Evolutionary conservation across 2,329 filamentous ascomycete genomes (phyloP), one percentile per base, ranked within the genome.

Genomic region (Cytospora schulzeri): DNA sequence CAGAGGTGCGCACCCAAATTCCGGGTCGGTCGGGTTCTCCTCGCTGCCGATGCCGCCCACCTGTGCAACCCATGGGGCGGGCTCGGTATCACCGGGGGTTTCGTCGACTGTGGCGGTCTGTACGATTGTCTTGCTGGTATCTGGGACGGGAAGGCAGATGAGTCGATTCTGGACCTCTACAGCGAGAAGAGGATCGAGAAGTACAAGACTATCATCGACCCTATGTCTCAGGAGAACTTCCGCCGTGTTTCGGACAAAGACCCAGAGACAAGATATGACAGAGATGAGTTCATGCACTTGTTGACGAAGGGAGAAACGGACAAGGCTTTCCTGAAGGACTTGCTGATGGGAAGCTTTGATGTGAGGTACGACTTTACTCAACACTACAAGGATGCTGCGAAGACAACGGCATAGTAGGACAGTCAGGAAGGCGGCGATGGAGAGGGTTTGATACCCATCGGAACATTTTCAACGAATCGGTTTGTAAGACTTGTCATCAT

Each of bases 31-130:
- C 80, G 83, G 8, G 75, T 88, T 48, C 64, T 87, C 6, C 75
- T 89, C 0, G 85, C 82, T 1, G 86, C 85, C 0, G 86, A 89
- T 74, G 85, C 86, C 2, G 86, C 86, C 3, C 86, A 88, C 60
- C 68, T 82, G 19, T 83, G 80, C 70, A 83, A 82, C 70, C 79
- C 80, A 0, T 81, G 82, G 74, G 87, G 87, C 54, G 87, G 87
- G 0, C 76, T 88, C 19, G 87, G 87, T 1, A 81, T 89, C 57
- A 88, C 85, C 0, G 85, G 86, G 7, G 87, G 87, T 0, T 85
- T 89, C 62, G 84, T 85, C n/a, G 87, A 89, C 68, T 80, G 87
- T 3, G 86, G 84, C 14, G 84, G 85, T 0, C 78, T 89, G 7
- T 85, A 81, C 64, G 85, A 89, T 68, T 87, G 85, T 69, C 78